Evolutionary conservation across 345 rosid genomes (phyloP), one percentile per base, ranked within the genome.

Genomic region (Euphorbia lathyris): DNA sequence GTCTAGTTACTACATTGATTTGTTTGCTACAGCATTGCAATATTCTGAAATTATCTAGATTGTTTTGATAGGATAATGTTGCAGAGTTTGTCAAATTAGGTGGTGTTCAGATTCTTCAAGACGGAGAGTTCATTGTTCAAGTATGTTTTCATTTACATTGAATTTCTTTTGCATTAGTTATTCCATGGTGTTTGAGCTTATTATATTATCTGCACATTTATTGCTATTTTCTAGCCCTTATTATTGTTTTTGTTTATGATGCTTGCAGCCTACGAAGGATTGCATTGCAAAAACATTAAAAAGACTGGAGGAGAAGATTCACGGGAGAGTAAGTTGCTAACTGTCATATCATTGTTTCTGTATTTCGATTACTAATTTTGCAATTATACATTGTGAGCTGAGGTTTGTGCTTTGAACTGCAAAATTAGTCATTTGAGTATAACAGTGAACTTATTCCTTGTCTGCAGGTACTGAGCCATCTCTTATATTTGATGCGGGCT

Each of bases 281-380:
- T 90, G 93, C 77, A 87, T 88, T 55, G 82, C 76, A 29, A 86
- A 83, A 79, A 90, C 91, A 66, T 70, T 90, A 71, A 86, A 84
- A 82, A 85, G 90, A 52, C 68, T 90, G 58, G 90, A 90, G 78
- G 88, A 83, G 72, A 86, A 86, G 74, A 79, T 86, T 70, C 85
- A 79, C 11, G 96, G 91, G 66, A 79, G 79, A 58, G 93, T 88
- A 63, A 80, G 90, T 84, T 69, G 43, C 55, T 53, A 59, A 36
- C 65, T 26, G 32, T 36, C 32, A 16, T n/a, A n/a, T 32, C 4
- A 66, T 62, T 19, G 2, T 26, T 47, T 25, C 23, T 56, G 4
- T 11, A 29, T 19, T n/a, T 23, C 42, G 29, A 40, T 45, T 65
- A 32, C 19, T 16, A 7, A 48, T 58, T 19, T 32, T 70, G 66